phyloP scores from a whole-genome alignment of 75 land plant species.

The Cunninghamia lanceolata region DNA sequence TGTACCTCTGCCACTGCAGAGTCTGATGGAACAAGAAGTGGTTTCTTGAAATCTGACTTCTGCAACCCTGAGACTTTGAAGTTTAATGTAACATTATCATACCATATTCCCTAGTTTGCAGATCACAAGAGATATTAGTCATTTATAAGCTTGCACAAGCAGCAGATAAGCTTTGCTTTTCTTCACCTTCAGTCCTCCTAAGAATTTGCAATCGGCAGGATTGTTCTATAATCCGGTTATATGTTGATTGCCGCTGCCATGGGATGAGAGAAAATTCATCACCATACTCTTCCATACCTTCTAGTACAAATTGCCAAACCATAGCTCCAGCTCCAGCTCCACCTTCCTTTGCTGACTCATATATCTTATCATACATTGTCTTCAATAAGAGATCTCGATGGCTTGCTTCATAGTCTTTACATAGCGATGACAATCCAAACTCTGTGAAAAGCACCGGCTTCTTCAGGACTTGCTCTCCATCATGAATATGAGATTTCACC shows the following conservation, averaged over 20 bases:
- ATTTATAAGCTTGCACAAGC: not conserved
- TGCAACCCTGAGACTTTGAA: not conserved
- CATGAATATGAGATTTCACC: slow-evolving; percentile 74
- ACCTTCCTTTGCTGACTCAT: slow-evolving; percentile 54
- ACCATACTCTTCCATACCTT: slow-evolving; percentile 61
- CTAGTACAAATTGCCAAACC: slow-evolving; percentile 76
- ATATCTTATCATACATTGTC: slow-evolving; percentile 44
- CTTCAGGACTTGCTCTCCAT: slow-evolving; percentile 59
- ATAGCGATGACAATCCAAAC: slow-evolving; percentile 65
- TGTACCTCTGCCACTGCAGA: slow-evolving; percentile 3
- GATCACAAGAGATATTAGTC: not conserved
- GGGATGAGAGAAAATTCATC: slow-evolving; percentile 80
- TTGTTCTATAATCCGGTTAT: slow-evolving; percentile 39
- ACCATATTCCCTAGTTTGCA: not conserved
- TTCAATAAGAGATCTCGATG: slow-evolving; percentile 52
- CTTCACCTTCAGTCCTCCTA: not conserved
- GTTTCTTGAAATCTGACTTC: not conserved
- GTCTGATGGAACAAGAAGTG: not conserved
- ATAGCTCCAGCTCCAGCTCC: slow-evolving; percentile 79
- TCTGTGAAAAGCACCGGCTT: slow-evolving; percentile 92
- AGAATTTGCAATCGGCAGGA: slow-evolving; percentile 43
- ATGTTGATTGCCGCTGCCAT: slow-evolving; percentile 40
- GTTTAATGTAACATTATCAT: not conserved
- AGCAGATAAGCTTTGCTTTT: slow-evolving; percentile 7
- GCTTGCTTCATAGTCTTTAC: slow-evolving; percentile 35